phyloP scores from a whole-genome alignment of 2,329 filamentous ascomycete species.

The Fusarium subglutinans region DNA sequence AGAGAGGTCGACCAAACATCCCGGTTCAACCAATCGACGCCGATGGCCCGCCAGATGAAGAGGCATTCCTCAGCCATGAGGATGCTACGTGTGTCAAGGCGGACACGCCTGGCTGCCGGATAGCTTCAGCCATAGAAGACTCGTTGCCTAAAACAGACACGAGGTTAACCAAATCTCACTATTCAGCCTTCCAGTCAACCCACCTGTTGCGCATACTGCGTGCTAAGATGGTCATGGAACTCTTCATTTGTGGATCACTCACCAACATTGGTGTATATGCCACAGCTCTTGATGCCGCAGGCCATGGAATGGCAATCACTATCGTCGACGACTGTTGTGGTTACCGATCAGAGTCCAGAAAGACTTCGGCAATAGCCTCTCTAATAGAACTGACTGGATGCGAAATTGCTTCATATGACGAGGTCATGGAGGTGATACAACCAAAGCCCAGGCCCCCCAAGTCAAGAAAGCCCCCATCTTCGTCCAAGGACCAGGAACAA shows the following conservation, averaged over 20 bases:
- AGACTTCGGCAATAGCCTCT: constrained; percentile 74
- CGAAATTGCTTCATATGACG: constrained; percentile 66
- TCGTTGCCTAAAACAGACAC: constrained; percentile 60
- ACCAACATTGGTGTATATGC: constrained; percentile 91
- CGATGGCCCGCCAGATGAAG: constrained; percentile 44
- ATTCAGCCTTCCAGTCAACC: constrained; percentile 85
- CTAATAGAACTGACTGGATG: constrained; percentile 81
- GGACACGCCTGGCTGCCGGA: constrained; percentile 56
- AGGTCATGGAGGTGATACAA: constrained; percentile 58
- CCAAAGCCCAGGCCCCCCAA: constrained; percentile 27
- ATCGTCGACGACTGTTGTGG: constrained; percentile 90
- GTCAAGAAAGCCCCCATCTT: constrained; percentile 3
- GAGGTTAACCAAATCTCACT: constrained; percentile 75
- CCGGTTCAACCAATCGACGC: constrained; percentile 15
- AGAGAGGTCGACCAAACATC: constrained; percentile 22
- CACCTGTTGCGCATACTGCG: constrained; percentile 79
- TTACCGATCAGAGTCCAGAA: constrained; percentile 75
- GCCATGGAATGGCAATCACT: constrained; percentile 87
- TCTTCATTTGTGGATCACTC: constrained; percentile 88
- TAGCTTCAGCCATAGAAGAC: constrained; percentile 54
- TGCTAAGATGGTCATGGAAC: constrained; percentile 86
- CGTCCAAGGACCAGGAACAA: constrained; percentile 19
- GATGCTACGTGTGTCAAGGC: constrained; percentile 55
- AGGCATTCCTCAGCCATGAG: constrained; percentile 58
- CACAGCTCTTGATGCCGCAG: constrained; percentile 88